phyloP scores from a whole-genome alignment of 768 basidiomycete genomes.

The Imleria badia region DNA sequence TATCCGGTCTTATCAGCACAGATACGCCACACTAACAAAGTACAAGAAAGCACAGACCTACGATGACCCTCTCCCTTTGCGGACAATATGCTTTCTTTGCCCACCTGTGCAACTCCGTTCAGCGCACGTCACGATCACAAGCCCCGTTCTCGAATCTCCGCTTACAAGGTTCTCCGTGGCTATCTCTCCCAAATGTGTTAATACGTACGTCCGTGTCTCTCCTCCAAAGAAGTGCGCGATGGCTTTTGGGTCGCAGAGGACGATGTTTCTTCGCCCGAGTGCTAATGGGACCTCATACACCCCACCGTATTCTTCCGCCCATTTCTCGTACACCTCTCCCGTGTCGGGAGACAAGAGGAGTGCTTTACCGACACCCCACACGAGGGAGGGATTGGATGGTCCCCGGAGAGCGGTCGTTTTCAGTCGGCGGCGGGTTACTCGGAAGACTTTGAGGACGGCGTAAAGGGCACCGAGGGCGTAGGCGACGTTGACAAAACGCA shows the following conservation, averaged over 20 bases:
- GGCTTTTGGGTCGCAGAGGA: slow-evolving; percentile 50
- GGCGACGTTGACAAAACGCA: not conserved
- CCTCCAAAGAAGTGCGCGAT: slow-evolving; percentile 48
- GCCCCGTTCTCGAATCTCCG: not conserved
- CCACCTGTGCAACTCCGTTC: slow-evolving; percentile 23
- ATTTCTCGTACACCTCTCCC: slow-evolving; percentile 41
- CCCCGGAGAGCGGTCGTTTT: slow-evolving; percentile 25
- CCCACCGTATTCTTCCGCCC: slow-evolving; percentile 49
- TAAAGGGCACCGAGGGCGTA: slow-evolving; percentile 7
- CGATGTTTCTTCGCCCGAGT: slow-evolving; percentile 35
- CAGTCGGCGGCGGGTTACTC: not conserved
- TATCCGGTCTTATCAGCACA: not conserved
- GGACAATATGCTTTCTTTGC: slow-evolving; percentile 38
- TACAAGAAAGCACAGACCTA: slow-evolving; percentile 24
- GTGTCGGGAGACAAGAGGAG: slow-evolving; percentile 20
- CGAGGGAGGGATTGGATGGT: slow-evolving; percentile 15
- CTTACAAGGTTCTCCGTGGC: slow-evolving; percentile 28
- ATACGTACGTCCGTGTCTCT: slow-evolving; percentile 43
- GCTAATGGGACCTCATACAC: slow-evolving; percentile 41
- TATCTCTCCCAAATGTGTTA: slow-evolving; percentile 20
- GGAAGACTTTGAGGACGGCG: slow-evolving; percentile 4
- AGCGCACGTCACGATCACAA: not conserved
- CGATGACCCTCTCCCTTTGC: slow-evolving; percentile 45
- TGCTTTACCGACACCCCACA: slow-evolving; percentile 15
- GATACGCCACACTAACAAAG: slow-evolving; percentile 21